A percentile compares a stretch with the other conserved stretches of the same genome.
Conservation (phyloP, 495 filamentous ascomycete species). For the Tetracladium setigerum region DNA sequence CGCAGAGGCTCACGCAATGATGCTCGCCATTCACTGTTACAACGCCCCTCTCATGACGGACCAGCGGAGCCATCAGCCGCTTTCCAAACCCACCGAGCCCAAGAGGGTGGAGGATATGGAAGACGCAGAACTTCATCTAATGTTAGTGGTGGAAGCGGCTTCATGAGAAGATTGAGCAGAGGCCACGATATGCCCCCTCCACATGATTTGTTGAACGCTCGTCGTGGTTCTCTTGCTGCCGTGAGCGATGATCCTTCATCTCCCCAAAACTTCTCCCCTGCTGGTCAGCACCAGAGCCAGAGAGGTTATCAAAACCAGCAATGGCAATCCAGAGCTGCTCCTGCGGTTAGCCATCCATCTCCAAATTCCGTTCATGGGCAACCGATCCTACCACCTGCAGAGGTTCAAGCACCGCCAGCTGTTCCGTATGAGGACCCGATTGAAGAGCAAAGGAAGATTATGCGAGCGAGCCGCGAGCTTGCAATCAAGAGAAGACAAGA, state of each 20-base stretch:
- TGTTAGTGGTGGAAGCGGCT: slow-evolving; percentile 84
- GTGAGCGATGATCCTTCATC: slow-evolving; percentile 40
- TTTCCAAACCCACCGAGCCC: slow-evolving; percentile 75
- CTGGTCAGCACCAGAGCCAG: slow-evolving; percentile 25
- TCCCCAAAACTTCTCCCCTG: slow-evolving; percentile 35
- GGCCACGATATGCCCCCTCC: slow-evolving; percentile 39
- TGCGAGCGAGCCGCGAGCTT: slow-evolving; percentile 72
- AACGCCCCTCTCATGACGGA: slow-evolving; percentile 50
- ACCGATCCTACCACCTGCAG: slow-evolving; percentile 24
- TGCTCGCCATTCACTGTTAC: slow-evolving; percentile 55
- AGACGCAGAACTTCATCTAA: slow-evolving; percentile 88
- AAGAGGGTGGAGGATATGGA: slow-evolving; percentile 58
- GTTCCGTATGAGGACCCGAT: slow-evolving; percentile 46
- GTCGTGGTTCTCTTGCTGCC: slow-evolving; percentile 36
- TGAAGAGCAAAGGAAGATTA: slow-evolving; percentile 72
- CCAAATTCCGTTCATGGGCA: slow-evolving; percentile 25
- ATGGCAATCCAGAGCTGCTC: slow-evolving; percentile 45
- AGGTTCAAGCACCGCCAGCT: slow-evolving; percentile 12
- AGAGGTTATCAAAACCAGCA: slow-evolving; percentile 27
- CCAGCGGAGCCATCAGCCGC: slow-evolving; percentile 88
- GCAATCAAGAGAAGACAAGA: slow-evolving; percentile 74
- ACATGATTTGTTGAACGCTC: slow-evolving; percentile 34
- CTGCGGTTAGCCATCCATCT: slow-evolving; percentile 37
- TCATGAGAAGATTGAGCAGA: slow-evolving; percentile 38
- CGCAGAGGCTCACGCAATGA: slow-evolving; percentile 67